A percentile compares a stretch with the other conserved stretches of the same genome.
Evolutionary conservation across 163 green algal genomes (phyloP).

Genomic region (Scenedesmus sp.): DNA sequence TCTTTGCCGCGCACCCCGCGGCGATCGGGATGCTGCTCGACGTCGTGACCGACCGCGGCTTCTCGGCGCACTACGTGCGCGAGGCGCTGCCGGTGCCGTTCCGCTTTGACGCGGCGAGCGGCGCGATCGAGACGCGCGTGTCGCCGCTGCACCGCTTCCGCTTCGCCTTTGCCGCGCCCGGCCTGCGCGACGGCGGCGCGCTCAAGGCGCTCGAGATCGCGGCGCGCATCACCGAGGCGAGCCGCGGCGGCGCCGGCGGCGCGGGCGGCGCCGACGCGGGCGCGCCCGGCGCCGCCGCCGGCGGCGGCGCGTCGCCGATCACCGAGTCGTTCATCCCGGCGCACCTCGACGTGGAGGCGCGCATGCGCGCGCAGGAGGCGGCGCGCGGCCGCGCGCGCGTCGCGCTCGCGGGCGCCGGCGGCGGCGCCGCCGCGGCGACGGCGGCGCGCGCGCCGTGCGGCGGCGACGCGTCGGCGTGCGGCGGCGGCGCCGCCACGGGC

Average conservation of each 20-base stretch:
- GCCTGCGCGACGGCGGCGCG: not conserved
- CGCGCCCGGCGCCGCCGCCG: not conserved
- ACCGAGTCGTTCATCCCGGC: conserved; percentile 36
- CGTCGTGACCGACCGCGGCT: conserved; percentile 67
- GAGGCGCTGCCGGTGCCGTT: conserved; percentile 25
- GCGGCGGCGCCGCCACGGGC: not conserved
- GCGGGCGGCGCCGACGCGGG: not conserved
- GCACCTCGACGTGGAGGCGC: conserved; percentile 34
- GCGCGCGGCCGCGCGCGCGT: conserved; percentile 19
- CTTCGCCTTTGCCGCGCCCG: conserved; percentile 22
- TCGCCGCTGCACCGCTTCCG: conserved; percentile 37
- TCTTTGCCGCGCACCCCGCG: conserved; percentile 72
- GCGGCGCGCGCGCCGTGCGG: too few species aligned
- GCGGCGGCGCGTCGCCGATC: conserved; percentile 11
- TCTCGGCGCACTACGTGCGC: conserved; percentile 30
- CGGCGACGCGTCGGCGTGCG: not conserved
- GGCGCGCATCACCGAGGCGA: conserved; percentile 37
- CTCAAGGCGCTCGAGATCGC: conserved; percentile 45
- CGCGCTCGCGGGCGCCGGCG: not conserved
- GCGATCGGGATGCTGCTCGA: conserved; percentile 74
- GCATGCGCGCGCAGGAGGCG: conserved; percentile 26
- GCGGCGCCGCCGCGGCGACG: not conserved
- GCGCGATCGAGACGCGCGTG: not conserved
- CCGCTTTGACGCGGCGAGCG: conserved; percentile 9
- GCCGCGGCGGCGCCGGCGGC: conserved; percentile 1